Evolutionary conservation across 208 protist species (phyloP).

Genomic region (Entamoeba nuttalli): DNA sequence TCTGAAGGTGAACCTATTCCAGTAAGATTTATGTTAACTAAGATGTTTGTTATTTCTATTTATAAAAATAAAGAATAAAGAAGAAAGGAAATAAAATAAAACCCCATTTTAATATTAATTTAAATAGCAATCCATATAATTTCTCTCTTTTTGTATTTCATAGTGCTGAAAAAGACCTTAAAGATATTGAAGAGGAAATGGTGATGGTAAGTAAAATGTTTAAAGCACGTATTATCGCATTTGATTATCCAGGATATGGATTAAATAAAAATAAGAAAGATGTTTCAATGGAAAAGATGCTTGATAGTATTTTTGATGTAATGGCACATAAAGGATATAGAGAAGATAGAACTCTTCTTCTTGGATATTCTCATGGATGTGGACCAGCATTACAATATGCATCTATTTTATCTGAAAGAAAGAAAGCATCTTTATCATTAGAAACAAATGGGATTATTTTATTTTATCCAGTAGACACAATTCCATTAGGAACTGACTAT

Average conservation of each 20-base stretch:
- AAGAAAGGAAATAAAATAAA: not conserved
- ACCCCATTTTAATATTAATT: not conserved
- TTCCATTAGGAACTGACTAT: not conserved
- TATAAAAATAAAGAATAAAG: not conserved
- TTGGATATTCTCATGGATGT: not conserved
- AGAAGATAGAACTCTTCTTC: not conserved
- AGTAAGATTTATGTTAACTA: not conserved
- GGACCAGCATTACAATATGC: not conserved
- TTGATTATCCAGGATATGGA: not conserved
- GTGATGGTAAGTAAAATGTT: not conserved
- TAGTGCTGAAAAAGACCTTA: not conserved
- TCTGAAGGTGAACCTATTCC: not conserved
- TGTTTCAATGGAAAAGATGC: not conserved
- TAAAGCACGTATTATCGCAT: not conserved
- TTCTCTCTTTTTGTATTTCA: not conserved
- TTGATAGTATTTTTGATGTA: not conserved
- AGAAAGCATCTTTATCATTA: not conserved
- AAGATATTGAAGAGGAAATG: not conserved
- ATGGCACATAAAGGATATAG: not conserved
- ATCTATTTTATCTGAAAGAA: not conserved
- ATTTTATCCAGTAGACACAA: not conserved
- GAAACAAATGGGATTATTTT: not conserved
- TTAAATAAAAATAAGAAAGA: not conserved
- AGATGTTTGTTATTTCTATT: not conserved
- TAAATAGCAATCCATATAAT: not conserved